These are phyloP conservation scores for Cladosporium sp. DNA, from an alignment of 2,329 filamentous ascomycete genomes.

Conservation along the genomic window DNA sequence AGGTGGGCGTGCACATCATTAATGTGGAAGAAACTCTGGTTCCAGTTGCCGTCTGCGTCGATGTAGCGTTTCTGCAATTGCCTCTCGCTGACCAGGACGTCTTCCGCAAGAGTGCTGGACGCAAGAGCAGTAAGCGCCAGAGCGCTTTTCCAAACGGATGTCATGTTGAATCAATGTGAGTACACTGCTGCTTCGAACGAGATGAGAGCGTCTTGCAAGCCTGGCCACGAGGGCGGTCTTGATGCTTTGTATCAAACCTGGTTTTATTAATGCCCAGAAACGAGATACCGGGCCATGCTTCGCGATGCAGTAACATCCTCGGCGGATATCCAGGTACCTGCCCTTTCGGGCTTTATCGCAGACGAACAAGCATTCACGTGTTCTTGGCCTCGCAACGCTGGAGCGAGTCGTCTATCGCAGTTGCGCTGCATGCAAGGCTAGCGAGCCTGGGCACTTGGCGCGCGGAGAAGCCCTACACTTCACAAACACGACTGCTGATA, in stretches of 20 bases:
- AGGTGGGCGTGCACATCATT: slow-evolving; percentile 70
- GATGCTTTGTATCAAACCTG: neutral
- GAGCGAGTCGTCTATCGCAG: slow-evolving; percentile 6
- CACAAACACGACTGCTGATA: slow-evolving; percentile 4
- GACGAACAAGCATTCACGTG: neutral
- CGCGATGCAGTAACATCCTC: neutral
- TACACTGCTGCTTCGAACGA: neutral
- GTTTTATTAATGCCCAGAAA: slow-evolving; percentile 6
- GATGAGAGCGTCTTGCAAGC: neutral
- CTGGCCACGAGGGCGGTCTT: neutral
- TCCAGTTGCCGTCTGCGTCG: slow-evolving; percentile 30
- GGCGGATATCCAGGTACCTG: slow-evolving; percentile 9
- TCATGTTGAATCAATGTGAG: neutral
- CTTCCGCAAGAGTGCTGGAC: slow-evolving; percentile 24
- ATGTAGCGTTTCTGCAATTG: slow-evolving; percentile 29
- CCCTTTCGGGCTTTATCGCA: neutral
- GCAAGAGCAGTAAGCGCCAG: slow-evolving; percentile 3
- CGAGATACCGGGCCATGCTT: neutral
- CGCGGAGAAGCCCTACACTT: slow-evolving; percentile 1
- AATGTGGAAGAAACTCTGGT: slow-evolving; percentile 63
- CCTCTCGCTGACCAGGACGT: slow-evolving; percentile 28
- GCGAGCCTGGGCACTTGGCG: slow-evolving; percentile 8
- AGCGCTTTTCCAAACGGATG: neutral
- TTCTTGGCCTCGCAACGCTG: slow-evolving; percentile 7
- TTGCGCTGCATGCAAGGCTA: slow-evolving; percentile 9